Conservation (phyloP, 1,284 basidiomycete genomes). For the Pterulicium gracile region DNA sequence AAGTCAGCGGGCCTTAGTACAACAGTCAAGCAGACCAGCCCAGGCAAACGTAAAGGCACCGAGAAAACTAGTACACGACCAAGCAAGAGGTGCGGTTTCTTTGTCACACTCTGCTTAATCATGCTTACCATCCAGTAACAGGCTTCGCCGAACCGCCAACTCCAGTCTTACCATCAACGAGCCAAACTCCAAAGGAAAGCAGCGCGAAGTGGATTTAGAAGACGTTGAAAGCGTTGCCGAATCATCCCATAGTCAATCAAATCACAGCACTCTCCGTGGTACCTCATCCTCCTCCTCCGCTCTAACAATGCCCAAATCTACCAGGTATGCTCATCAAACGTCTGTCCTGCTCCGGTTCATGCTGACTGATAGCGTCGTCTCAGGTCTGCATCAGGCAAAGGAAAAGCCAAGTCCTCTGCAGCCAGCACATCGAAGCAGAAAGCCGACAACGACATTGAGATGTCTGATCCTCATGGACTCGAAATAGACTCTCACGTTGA, state of each 20-base stretch:
- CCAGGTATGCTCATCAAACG: neutral
- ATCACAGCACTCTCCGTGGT: constrained; percentile 58
- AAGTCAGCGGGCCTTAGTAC: neutral
- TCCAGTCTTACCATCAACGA: constrained; percentile 63
- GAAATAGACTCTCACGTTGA: constrained; percentile 45
- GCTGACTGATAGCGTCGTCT: neutral
- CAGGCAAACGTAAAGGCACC: neutral
- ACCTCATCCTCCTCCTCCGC: constrained; percentile 25
- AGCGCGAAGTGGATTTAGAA: constrained; percentile 68
- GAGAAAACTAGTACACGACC: neutral
- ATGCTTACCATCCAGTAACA: constrained; percentile 21
- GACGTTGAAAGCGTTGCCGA: constrained; percentile 33
- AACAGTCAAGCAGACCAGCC: neutral
- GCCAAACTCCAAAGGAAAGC: constrained; percentile 67
- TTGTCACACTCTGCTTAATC: constrained; percentile 14
- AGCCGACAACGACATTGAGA: constrained; percentile 64
- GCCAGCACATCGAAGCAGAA: constrained; percentile 47
- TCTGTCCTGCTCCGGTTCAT: neutral
- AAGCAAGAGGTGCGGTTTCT: constrained; percentile 9
- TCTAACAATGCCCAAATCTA: neutral
- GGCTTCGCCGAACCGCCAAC: constrained; percentile 46
- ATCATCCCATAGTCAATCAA: constrained; percentile 46
- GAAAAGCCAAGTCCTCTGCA: constrained; percentile 51
- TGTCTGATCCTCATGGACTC: constrained; percentile 58
- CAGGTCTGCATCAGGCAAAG: constrained; percentile 30